Base-by-base conservation (phyloP, 2,329 filamentous ascomycete genomes). In the Monosporascus sp. region DNA sequence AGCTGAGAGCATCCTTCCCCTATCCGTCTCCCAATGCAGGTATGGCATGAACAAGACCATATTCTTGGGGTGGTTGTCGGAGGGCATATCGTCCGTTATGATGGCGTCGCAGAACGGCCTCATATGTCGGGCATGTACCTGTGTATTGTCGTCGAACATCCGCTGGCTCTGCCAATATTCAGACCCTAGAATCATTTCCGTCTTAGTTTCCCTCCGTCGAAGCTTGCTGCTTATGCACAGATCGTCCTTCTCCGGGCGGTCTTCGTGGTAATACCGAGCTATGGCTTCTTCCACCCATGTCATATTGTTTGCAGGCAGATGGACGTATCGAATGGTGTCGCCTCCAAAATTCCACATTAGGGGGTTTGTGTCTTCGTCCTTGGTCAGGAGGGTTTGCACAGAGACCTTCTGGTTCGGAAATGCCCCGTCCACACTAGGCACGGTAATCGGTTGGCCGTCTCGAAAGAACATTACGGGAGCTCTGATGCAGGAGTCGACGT, bases 241-340 rank as follows among this genome's bases (percentile, higher is more conserved):
- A 37, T 51, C 26, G 9, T 37, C 41, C 26, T 37, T 26, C 31
- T 5, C n/a, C 26, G 19, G 40, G 20, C 41, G 49, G 16, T 24
- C 24, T 50, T 63, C 60, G 24, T 52, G 53, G 43, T 60, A 63
- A 52, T 60, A 58, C 26, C 58, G 52, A 14, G 53, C 53, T 19
- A 59, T 59, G 41, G 57, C 58, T 45, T 64, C 59, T 51, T 66
- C 63, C 7, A 63, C 60, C 63, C 63, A 66, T 40, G 55, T 52
- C 63, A 66, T 66, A 49, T 63, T 65, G 52, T 65, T 66, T 11
- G 60, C 59, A 8, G 63, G 63, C 26, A 66, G 51, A 48, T 66
- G 61, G 38, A 65, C 61, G 51, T 64, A 64, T 20, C 60, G 55
- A 35, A 65, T 49, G 26, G 51, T 52, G 6, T 59, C 54, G n/a